phyloP scores from a whole-genome alignment of 176 grass and related monocot genomes.

The Rhynchospora breviuscula region DNA sequence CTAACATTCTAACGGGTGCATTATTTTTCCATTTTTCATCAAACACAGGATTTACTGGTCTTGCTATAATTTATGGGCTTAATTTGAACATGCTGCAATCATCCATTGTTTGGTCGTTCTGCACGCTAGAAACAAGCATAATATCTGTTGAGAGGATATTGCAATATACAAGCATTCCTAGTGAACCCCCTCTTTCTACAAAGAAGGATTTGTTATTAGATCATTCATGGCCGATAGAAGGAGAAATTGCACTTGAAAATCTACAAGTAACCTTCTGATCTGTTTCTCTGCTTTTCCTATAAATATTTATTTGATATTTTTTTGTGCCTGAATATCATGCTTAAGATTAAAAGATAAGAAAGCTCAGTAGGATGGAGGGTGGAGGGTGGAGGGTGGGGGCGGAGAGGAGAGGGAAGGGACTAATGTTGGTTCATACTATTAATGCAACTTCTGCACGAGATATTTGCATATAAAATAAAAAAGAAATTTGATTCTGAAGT shows the following conservation, averaged over 20 bases:
- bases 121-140: slow-evolving; percentile 60
- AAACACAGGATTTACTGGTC: slow-evolving; percentile 52
- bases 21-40: background rate
- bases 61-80: slow-evolving; percentile 75
- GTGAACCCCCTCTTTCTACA: slow-evolving; percentile 42
- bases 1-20: too few species aligned
- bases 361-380: too few species aligned
- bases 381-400: too few species aligned
- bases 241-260: slow-evolving; percentile 51
- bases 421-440: too few species aligned
- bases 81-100: slow-evolving; percentile 61
- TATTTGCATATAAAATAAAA: too few species aligned
- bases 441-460: too few species aligned
- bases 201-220: slow-evolving; percentile 6
- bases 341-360: background rate
- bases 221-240: slow-evolving; percentile 42
- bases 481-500: too few species aligned
- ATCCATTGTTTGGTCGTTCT: slow-evolving; percentile 56
- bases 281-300: background rate
- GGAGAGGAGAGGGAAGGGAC: too few species aligned
- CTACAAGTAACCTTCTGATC: slow-evolving; percentile 61
- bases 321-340: background rate
- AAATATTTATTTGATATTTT: background rate
- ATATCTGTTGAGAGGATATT: slow-evolving; percentile 89
- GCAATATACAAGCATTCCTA: slow-evolving; percentile 70